Evolutionary conservation across 345 rosid genomes (phyloP).

Genomic region (Odontarrhena argentea): DNA sequence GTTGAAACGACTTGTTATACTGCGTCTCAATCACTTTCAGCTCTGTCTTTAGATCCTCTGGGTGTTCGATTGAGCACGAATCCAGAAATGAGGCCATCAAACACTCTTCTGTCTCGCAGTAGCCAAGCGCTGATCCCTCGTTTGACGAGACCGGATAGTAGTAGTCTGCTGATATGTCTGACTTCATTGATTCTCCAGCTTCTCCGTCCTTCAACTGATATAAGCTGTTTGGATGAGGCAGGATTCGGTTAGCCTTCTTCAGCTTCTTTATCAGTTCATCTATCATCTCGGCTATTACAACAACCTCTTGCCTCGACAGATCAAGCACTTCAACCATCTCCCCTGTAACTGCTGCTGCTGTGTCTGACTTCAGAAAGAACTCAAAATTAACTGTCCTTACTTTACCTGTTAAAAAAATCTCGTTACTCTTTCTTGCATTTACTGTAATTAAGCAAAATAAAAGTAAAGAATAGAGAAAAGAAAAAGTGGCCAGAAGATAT

Average conservation of each 20-base stretch:
- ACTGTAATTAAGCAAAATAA: background rate
- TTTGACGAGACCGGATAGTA: constrained; percentile 27
- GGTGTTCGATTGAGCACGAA: constrained; percentile 37
- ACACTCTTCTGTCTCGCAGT: constrained; percentile 20
- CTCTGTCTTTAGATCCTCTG: constrained; percentile 58
- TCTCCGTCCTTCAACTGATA: constrained; percentile 21
- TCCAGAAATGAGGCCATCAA: constrained; percentile 25
- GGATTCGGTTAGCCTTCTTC: constrained; percentile 50
- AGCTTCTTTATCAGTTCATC: constrained; percentile 63
- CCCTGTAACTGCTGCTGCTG: constrained; percentile 61
- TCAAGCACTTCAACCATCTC: constrained; percentile 88
- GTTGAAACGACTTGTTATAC: constrained; percentile 58
- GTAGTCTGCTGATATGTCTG: constrained; percentile 33
- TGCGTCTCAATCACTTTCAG: constrained; percentile 66
- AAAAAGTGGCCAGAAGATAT: constrained; percentile 4
- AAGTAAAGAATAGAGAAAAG: background rate
- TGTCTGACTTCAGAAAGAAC: constrained; percentile 72
- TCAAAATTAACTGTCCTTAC: constrained; percentile 65
- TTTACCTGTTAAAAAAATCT: constrained; percentile 19
- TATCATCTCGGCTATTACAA: constrained; percentile 69
- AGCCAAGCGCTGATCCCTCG: constrained; percentile 9
- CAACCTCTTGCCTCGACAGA: constrained; percentile 66
- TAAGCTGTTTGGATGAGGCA: constrained; percentile 15
- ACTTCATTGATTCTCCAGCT: constrained; percentile 31
- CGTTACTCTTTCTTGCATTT: no score